A percentile compares a stretch with the other conserved stretches of the same genome.
These are phyloP conservation scores for Colletotrichum brevisporum DNA, from an alignment of 2,329 filamentous ascomycete species.

Conservation along the genomic window DNA sequence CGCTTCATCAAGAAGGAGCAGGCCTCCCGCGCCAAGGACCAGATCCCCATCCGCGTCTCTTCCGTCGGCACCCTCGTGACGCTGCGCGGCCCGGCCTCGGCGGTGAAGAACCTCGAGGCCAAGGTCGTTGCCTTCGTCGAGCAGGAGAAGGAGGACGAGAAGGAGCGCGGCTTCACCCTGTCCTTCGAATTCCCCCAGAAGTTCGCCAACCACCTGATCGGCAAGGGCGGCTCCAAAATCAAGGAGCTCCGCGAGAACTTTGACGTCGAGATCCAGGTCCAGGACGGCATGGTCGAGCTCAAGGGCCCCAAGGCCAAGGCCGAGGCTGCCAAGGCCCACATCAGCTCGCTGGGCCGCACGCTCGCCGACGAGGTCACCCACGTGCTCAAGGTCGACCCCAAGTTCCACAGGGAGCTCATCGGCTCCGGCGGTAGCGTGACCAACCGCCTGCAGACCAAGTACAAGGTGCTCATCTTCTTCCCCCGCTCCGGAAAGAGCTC, in stretches of 20 bases:
- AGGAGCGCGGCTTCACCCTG: conserved; percentile 89
- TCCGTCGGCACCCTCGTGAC: conserved; percentile 74
- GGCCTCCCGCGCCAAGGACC: conserved; percentile 66
- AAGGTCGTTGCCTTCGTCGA: conserved; percentile 86
- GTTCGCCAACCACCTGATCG: conserved; percentile 87
- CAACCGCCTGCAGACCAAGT: conserved; percentile 91
- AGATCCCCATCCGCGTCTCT: conserved; percentile 73
- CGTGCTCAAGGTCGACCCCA: conserved; percentile 89
- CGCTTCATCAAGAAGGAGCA: conserved; percentile 77
- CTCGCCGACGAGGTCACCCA: conserved; percentile 93
- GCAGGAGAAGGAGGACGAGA: conserved; percentile 92
- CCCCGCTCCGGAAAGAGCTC: conserved; percentile 76
- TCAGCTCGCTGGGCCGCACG: conserved; percentile 82
- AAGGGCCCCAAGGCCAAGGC: conserved; percentile 97
- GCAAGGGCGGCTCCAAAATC: conserved; percentile 77
- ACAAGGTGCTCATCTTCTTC: conserved; percentile 96
- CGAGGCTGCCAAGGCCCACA: conserved; percentile 86
- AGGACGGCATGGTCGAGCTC: conserved; percentile 94
- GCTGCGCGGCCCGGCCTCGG: conserved; percentile 81
- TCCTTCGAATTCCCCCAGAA: conserved; percentile 96
- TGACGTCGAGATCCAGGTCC: conserved; percentile 85
- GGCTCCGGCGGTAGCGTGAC: conserved; percentile 90
- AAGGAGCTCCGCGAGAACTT: conserved; percentile 76
- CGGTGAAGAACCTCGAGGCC: conserved; percentile 78
- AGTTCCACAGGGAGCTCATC: conserved; percentile 95